Conservation (phyloP, 805 yeast genomes). For the Ogataea degrootiae region DNA sequence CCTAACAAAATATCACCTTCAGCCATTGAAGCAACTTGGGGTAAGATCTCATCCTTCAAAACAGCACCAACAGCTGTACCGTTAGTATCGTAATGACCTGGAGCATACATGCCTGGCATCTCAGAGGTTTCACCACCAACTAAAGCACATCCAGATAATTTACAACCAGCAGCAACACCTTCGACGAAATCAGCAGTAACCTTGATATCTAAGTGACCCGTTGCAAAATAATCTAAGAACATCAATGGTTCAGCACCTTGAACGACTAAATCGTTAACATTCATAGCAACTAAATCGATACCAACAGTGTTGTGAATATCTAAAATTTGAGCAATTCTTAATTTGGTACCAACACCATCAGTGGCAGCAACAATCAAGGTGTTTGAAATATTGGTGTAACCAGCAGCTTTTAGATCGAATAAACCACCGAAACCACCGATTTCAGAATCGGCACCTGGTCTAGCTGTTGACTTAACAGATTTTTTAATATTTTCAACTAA, state of each 20-base stretch:
- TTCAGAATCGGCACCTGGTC: conserved; percentile 96
- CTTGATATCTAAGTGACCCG: conserved; percentile 80
- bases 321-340: conserved; percentile 87
- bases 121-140: conserved; percentile 99
- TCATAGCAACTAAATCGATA: conserved; percentile 98
- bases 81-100: conserved; percentile 94
- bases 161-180: conserved; percentile 97
- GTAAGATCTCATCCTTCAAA: conserved; percentile 65
- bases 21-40: conserved; percentile 60
- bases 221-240: conserved; percentile 94
- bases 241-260: conserved; percentile 98
- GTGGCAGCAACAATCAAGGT: conserved; percentile 94
- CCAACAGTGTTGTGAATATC: conserved; percentile 96
- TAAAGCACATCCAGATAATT: conserved; percentile 90
- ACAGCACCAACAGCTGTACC: conserved; percentile 99
- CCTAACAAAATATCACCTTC: conserved; percentile 84
- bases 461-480: conserved; percentile 84
- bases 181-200: conserved; percentile 84
- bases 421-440: conserved; percentile 99
- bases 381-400: conserved; percentile 67
- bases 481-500: conserved; percentile 88
- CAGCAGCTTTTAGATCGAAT: conserved; percentile 85
- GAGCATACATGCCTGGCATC: conserved; percentile 98
- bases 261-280: conserved; percentile 93
- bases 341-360: conserved; percentile 98